A percentile compares a stretch with the other conserved stretches of the same genome.
Evolutionary conservation across 305 asterid genomes (phyloP).

Genomic region (Andrographis paniculata): DNA sequence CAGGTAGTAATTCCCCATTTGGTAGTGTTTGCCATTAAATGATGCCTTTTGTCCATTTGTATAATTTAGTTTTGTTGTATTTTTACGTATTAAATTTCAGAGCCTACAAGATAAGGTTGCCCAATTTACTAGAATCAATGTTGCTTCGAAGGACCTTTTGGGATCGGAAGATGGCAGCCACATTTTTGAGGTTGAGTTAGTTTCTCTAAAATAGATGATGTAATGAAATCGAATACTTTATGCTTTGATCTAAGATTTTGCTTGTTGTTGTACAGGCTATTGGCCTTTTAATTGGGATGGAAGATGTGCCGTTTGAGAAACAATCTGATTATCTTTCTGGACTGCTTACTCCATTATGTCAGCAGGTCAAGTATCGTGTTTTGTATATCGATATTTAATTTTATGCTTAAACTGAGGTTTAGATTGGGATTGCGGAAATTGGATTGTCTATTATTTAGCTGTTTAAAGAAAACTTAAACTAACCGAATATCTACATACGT

Average conservation of each 20-base stretch:
- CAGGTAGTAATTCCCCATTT: slow-evolving; percentile 40
- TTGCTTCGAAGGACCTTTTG: slow-evolving; percentile 38
- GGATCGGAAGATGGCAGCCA: slow-evolving; percentile 90
- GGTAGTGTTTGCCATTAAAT: background rate
- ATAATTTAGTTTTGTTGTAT: slow-evolving; percentile 3
- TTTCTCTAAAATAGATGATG: background rate
- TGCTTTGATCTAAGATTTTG: slow-evolving; percentile 11
- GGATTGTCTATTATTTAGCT: background rate
- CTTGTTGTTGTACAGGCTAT: slow-evolving; percentile 51
- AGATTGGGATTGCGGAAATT: slow-evolving; percentile 1
- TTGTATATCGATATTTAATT: background rate
- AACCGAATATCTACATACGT: slow-evolving; percentile 1
- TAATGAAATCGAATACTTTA: slow-evolving; percentile 4
- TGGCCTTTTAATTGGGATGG: slow-evolving; percentile 94
- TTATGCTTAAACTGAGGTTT: background rate
- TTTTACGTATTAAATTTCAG: slow-evolving; percentile 38
- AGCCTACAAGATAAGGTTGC: slow-evolving; percentile 75
- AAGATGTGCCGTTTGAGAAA: slow-evolving; percentile 79
- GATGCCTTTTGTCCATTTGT: background rate
- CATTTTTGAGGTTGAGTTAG: slow-evolving; percentile 67
- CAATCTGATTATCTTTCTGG: slow-evolving; percentile 77
- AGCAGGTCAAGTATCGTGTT: slow-evolving; percentile 34
- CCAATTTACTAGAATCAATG: slow-evolving; percentile 55
- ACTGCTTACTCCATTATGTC: slow-evolving; percentile 84
- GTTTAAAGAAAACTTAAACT: slow-evolving; percentile 4